phyloP scores from a whole-genome alignment of 371 early-diverging fungal genomes.

The Hamiltosporidium tvaerminnensis region DNA sequence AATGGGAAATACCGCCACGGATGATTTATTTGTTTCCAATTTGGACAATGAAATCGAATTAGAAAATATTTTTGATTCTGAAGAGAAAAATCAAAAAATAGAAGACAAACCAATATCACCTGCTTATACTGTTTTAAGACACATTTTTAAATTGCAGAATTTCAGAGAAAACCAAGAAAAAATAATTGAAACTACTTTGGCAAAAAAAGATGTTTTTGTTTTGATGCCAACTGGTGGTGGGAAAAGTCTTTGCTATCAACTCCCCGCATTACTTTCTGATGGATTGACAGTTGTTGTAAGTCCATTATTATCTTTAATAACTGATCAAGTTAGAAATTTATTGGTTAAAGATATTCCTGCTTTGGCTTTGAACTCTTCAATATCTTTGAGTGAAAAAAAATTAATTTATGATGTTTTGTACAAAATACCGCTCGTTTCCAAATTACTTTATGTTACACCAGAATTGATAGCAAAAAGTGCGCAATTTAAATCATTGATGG shows the following conservation, averaged over 20 bases:
- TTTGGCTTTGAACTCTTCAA: constrained; percentile 59
- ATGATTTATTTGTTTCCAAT: no score
- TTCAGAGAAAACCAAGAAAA: constrained; percentile 79
- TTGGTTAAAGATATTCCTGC: constrained; percentile 62
- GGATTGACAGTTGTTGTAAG: constrained; percentile 82
- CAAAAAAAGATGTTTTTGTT: constrained; percentile 78
- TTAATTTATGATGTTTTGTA: constrained; percentile 10
- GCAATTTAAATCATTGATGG: constrained; percentile 58
- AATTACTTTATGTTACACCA: constrained; percentile 80
- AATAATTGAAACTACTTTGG: constrained; percentile 72
- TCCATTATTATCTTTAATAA: constrained; percentile 82
- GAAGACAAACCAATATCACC: no score
- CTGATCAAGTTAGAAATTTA: constrained; percentile 79
- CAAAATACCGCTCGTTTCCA: constrained; percentile 39
- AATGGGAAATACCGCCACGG: no score
- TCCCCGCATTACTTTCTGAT: constrained; percentile 66
- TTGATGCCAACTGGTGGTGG: constrained; percentile 99
- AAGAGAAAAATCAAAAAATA: no score
- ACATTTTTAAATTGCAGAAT: constrained; percentile 59
- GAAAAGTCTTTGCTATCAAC: constrained; percentile 86
- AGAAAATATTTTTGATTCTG: no score
- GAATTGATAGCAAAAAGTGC: constrained; percentile 66
- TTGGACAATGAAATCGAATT: no score
- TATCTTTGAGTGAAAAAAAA: constrained; percentile 28
- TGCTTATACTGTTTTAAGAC: not conserved